These are phyloP conservation scores for Funneliformis caledonium DNA, from an alignment of 371 early-diverging fungal species.

Conservation along the genomic window DNA sequence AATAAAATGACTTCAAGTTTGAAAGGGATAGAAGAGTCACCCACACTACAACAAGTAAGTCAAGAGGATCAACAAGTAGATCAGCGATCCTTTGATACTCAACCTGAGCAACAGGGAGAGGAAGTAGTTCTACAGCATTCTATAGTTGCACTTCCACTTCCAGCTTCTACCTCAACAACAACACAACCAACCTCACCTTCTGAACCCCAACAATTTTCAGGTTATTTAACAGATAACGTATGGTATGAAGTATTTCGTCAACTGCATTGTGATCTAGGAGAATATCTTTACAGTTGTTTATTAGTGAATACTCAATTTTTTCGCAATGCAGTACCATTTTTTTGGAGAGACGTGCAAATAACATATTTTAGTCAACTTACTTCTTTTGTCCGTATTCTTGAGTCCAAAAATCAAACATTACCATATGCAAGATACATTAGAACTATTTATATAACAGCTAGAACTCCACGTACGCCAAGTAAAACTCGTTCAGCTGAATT, in stretches of 20 bases:
- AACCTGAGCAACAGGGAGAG: neutral
- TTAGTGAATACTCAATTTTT: constrained; percentile 15
- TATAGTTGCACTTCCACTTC: neutral
- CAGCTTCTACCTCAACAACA: neutral
- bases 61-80: neutral
- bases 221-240: constrained; percentile 7
- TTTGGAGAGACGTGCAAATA: constrained; percentile 14
- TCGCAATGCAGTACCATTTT: constrained; percentile 4
- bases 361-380: neutral
- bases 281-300: constrained; percentile 10
- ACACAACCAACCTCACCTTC: neutral
- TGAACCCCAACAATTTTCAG: neutral
- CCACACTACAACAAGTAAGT: neutral
- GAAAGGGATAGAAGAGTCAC: neutral
- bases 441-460: neutral
- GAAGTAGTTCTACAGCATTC: neutral
- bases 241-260: constrained; percentile 7
- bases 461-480: neutral
- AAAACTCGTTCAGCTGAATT: neutral
- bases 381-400: neutral
- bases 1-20: neutral
- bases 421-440: constrained; percentile 7
- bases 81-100: neutral
- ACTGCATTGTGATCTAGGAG: neutral
- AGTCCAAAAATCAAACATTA: neutral